Conservation (phyloP, 148 eudicot genomes). For the Simmondsia chinensis region DNA sequence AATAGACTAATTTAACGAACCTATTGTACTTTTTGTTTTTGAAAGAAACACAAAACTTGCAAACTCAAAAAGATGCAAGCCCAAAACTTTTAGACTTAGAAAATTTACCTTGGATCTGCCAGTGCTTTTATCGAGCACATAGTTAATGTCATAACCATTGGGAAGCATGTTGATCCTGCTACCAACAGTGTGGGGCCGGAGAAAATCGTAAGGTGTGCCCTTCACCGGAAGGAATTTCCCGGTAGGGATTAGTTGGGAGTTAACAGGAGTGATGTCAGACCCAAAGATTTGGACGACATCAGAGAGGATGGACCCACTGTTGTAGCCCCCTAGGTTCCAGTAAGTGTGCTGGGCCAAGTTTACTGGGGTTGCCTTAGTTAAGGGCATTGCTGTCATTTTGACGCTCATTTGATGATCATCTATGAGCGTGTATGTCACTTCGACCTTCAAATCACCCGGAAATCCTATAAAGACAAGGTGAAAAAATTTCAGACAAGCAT, state of each 20-base stretch:
- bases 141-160: constrained; percentile 59
- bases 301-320: constrained; percentile 48
- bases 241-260: constrained; percentile 59
- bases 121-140: constrained; percentile 51
- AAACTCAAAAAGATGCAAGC: too few species aligned
- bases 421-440: constrained; percentile 34
- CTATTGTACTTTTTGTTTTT: too few species aligned
- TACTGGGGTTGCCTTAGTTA: constrained; percentile 78
- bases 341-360: constrained; percentile 78
- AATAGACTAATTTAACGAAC: too few species aligned
- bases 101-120: too few species aligned
- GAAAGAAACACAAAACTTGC: too few species aligned
- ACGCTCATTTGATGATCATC: constrained; percentile 22
- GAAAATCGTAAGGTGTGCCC: constrained; percentile 68
- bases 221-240: constrained; percentile 49
- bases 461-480: too few species aligned
- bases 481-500: too few species aligned
- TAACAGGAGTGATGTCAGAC: constrained; percentile 53
- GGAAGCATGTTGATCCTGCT: constrained; percentile 41
- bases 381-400: constrained; percentile 46
- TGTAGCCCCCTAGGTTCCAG: constrained; percentile 85
- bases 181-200: constrained; percentile 29
- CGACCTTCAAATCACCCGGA: constrained; percentile 53
- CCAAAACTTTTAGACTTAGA: too few species aligned
- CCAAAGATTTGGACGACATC: constrained; percentile 51